phyloP scores from a whole-genome alignment of 2,329 filamentous ascomycete genomes.

The Phialocephala sp. region DNA sequence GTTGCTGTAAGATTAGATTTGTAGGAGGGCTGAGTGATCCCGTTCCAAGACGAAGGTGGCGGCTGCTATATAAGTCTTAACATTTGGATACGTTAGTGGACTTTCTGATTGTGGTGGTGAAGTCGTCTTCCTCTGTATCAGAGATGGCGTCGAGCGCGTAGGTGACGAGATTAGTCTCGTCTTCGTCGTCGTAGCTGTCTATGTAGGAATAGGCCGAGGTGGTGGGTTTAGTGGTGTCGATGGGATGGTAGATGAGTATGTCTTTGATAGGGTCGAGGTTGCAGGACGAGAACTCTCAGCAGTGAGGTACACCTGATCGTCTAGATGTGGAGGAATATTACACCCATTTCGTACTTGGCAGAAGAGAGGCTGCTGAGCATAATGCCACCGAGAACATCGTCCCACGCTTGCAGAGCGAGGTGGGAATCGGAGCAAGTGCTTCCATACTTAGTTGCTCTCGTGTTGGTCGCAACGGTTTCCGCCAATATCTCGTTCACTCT shows the following conservation, averaged over 20 bases:
- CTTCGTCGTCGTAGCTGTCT: slow-evolving; percentile 41
- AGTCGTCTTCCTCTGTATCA: slow-evolving; percentile 32
- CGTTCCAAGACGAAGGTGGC: slow-evolving; percentile 55
- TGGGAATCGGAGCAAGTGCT: slow-evolving; percentile 65
- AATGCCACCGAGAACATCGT: slow-evolving; percentile 64
- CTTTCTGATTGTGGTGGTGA: slow-evolving; percentile 38
- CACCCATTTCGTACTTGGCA: slow-evolving; percentile 64
- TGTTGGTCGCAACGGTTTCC: slow-evolving; percentile 28
- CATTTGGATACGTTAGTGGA: slow-evolving; percentile 50
- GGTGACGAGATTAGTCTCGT: slow-evolving; percentile 38
- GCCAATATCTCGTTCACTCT: slow-evolving; percentile 42
- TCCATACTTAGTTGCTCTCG: not conserved
- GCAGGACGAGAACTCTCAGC: slow-evolving; percentile 34
- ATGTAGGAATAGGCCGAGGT: slow-evolving; percentile 36
- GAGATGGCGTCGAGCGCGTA: slow-evolving; percentile 29
- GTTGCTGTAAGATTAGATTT: slow-evolving; percentile 40
- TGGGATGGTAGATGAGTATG: slow-evolving; percentile 56
- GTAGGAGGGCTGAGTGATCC: slow-evolving; percentile 51
- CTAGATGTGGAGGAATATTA: slow-evolving; percentile 47
- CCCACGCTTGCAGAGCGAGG: slow-evolving; percentile 53
- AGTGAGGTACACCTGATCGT: slow-evolving; percentile 29
- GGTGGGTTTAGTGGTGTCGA: slow-evolving; percentile 46
- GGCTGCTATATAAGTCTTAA: slow-evolving; percentile 53
- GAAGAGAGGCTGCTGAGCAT: slow-evolving; percentile 65
- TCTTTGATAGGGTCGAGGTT: slow-evolving; percentile 48